A percentile compares a stretch with the other conserved stretches of the same genome.
Conservation (phyloP, 2,329 filamentous ascomycete species). For the Dactylellina parvicollis region DNA sequence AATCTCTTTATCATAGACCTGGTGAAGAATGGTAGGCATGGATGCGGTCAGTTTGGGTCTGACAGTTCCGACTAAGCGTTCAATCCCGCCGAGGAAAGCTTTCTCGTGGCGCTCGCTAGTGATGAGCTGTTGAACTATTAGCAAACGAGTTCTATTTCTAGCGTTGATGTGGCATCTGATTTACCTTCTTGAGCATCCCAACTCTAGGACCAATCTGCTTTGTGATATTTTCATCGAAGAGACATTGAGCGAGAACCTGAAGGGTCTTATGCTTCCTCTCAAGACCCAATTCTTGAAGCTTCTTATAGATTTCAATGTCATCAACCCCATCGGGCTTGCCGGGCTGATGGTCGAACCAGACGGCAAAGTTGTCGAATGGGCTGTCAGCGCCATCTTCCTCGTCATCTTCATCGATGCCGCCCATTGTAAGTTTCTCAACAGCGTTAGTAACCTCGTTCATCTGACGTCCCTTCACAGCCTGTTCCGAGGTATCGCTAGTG, state of each 20-base stretch:
- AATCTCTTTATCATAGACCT: conserved; percentile 90
- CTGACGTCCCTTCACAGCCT: conserved; percentile 92
- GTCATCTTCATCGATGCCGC: conserved; percentile 76
- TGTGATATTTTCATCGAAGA: conserved; percentile 90
- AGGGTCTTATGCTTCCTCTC: conserved; percentile 94
- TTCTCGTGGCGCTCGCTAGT: conserved; percentile 88
- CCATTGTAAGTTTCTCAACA: conserved; percentile 88
- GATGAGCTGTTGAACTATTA: conserved; percentile 65
- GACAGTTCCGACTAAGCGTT: conserved; percentile 86
- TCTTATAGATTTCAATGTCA: conserved; percentile 91
- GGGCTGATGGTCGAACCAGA: conserved; percentile 80
- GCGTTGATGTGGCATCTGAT: neutral
- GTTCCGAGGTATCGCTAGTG: conserved; percentile 96
- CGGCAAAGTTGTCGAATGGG: conserved; percentile 88
- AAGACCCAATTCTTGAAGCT: conserved; percentile 95
- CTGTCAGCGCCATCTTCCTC: conserved; percentile 82
- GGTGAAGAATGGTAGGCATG: conserved; percentile 85
- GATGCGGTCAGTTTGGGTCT: conserved; percentile 80
- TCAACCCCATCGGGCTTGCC: conserved; percentile 79
- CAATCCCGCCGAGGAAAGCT: conserved; percentile 91
- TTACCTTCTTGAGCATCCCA: conserved; percentile 85
- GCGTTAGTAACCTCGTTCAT: conserved; percentile 86
- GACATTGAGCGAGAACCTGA: conserved; percentile 87
- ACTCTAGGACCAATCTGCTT: conserved; percentile 83
- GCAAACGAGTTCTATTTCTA: conserved; percentile 62